A percentile compares a stretch with the other conserved stretches of the same genome.
Evolutionary conservation across 2,329 filamentous ascomycete species (phyloP).

Genomic region (Aspergillus latus): DNA sequence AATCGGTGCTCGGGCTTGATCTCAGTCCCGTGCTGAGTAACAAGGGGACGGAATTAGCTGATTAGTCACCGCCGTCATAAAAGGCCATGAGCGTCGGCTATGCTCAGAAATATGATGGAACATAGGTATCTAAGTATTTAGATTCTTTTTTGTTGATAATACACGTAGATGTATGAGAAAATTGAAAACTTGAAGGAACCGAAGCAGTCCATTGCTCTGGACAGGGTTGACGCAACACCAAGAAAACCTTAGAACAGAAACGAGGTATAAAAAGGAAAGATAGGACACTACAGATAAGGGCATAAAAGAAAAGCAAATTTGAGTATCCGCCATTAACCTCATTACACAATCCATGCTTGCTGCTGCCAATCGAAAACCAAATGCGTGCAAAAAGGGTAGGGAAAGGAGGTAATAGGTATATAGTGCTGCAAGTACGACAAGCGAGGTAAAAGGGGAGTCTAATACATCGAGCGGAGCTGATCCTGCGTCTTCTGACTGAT

Average conservation of each 20-base stretch:
- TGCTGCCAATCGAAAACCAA: constrained; percentile 16
- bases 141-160: constrained; percentile 3
- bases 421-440: neutral
- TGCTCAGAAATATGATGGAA: neutral
- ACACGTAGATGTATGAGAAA: constrained; percentile 5
- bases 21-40: too few species aligned
- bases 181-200: neutral
- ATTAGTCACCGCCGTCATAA: neutral
- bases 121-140: neutral
- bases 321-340: constrained; percentile 18
- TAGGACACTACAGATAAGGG: neutral
- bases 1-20: neutral
- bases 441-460: constrained; percentile 2
- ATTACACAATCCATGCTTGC: constrained; percentile 20
- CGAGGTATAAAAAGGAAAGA: constrained; percentile 12
- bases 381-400: constrained; percentile 9
- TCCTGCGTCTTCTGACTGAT: constrained; percentile 38
- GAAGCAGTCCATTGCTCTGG: neutral
- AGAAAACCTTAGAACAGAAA: constrained; percentile 7
- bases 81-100: neutral
- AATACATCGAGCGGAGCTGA: constrained; percentile 26
- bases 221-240: constrained; percentile 8
- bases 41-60: neutral
- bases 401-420: neutral
- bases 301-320: constrained; percentile 3